Evolutionary conservation across 768 basidiomycete genomes (phyloP).

Genomic region (Suillus cothurnatus): DNA sequence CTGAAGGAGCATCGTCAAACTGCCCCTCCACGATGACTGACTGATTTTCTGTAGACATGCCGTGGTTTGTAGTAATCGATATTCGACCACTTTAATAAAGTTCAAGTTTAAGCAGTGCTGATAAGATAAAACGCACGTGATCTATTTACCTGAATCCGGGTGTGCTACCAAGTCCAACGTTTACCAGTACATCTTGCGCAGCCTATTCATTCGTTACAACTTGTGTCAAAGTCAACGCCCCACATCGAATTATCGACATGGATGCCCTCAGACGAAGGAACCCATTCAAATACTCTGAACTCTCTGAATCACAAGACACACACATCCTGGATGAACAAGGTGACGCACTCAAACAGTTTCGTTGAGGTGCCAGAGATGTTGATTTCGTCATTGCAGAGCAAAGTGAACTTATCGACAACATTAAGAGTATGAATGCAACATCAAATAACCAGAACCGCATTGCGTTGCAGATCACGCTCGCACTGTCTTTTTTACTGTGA

Average conservation of each 20-base stretch:
- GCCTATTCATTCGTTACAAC: constrained; percentile 10
- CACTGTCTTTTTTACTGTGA: constrained; percentile 50
- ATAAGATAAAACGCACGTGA: constrained; percentile 5
- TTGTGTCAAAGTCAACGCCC: background rate
- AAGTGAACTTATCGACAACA: constrained; percentile 52
- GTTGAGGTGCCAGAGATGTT: constrained; percentile 4
- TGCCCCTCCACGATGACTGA: constrained; percentile 49
- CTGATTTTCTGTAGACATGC: constrained; percentile 22
- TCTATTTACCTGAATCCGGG: background rate
- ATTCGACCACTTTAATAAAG: background rate
- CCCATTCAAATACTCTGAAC: constrained; percentile 41
- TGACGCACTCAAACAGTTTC: constrained; percentile 18
- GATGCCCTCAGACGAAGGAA: constrained; percentile 44
- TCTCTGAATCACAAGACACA: constrained; percentile 22
- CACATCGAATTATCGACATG: constrained; percentile 16
- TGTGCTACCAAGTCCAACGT: background rate
- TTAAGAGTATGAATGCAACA: constrained; percentile 46
- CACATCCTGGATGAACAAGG: constrained; percentile 57
- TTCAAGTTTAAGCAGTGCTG: background rate
- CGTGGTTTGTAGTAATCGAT: background rate
- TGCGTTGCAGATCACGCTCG: constrained; percentile 44
- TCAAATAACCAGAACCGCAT: constrained; percentile 45
- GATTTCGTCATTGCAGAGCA: constrained; percentile 50
- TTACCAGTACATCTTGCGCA: background rate
- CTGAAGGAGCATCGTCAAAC: constrained; percentile 55